Evolutionary conservation across 352 stramenopile genomes (phyloP), one percentile per base, ranked within the genome.

Genomic region (Pilasporangium apinafurcum): DNA sequence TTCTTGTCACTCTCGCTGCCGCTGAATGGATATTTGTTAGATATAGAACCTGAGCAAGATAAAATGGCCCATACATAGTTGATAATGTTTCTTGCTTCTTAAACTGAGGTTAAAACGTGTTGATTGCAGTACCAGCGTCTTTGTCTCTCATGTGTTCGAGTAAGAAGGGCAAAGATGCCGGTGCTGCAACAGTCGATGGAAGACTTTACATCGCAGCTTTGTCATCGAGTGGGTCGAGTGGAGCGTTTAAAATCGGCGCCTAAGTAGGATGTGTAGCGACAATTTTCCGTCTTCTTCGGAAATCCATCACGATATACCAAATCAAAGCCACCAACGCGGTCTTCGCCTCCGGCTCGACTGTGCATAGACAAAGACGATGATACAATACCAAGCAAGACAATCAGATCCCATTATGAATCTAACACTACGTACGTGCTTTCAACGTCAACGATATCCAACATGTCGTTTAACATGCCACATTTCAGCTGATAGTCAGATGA

Each of bases 371-470:
- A 32, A 14, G 28, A 29, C 6, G 20, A 43, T 6, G n/a, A 22
- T 30, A 42, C 39, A 55, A 28, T 34, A 18, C 17, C 27, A 12
- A 37, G 14, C 16, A 45, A 51, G 9, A 52, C 17, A 20, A 18
- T 37, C 31, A 1, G 18, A 21, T 9, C 25, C 26, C 16, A 40
- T n/a, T 51, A 7, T 6, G 20, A 26, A 39, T 22, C n/a, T 12
- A 2, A 29, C 20, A 22, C 22, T 31, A 56, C 65, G 24, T 56
- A 92, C 62, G 68, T 78, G 52, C 68, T 86, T 49, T 98, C 92
- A 6, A 98, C 51, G 46, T 97, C 90, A 33, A 98, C 83, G 24
- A 98, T 95, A 56, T 98, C 88, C 12, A 98, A 69, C 65, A 96
- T 93, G 51, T 97, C 90, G 51, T 91, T 94, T 24, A 98, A 66